Evolutionary conservation across 148 eudicot genomes (phyloP), one percentile per base, ranked within the genome.

Genomic region (Chenopodium berlandieri): DNA sequence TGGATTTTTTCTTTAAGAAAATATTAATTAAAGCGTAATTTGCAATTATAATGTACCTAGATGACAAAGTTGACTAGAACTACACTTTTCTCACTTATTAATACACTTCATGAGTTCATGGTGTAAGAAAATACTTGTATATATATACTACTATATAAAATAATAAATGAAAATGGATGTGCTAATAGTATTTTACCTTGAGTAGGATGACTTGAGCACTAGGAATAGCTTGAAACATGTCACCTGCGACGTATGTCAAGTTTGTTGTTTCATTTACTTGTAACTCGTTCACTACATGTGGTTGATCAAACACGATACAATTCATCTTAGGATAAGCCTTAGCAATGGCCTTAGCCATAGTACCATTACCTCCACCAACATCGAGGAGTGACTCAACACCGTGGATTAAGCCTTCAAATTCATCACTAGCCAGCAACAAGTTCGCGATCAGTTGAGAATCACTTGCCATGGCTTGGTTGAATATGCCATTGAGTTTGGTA

Each of bases 381-480:
- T 67, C 71, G 0, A 67, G 37, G 19, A 30, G 12, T 16, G 71
- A 66, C 13, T 67, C 37, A 67, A 10, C 3, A 3, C 71, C 40
- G 10, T 67, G 7, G 13, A 67, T 23, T 9, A 67, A 27, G 4
- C 40, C 71, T 25, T 67, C 30, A 11, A 67, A 67, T 11, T 11
- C 31, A 30, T 27, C 14, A 30, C 13, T 30, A 67, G 17, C 30
- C 20, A 67, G 19, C 34, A 67, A 25, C 37, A 67, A 0, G 31
- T 1, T 67, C 2, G 71, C 13, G 3, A 67, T 32, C 9, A 67
- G 14, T 27, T 6, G 30, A 7, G 71, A 27, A 67, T 67, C 71
- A 67, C 71, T 67, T 67, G 11, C 71, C 71, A 67, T 67, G 71
- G 71, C 40, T 67, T 30, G 71, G 71, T 67, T 67, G 1, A 67